phyloP scores from a whole-genome alignment of 345 rosid genomes.

The Schrenkiella parvula region DNA sequence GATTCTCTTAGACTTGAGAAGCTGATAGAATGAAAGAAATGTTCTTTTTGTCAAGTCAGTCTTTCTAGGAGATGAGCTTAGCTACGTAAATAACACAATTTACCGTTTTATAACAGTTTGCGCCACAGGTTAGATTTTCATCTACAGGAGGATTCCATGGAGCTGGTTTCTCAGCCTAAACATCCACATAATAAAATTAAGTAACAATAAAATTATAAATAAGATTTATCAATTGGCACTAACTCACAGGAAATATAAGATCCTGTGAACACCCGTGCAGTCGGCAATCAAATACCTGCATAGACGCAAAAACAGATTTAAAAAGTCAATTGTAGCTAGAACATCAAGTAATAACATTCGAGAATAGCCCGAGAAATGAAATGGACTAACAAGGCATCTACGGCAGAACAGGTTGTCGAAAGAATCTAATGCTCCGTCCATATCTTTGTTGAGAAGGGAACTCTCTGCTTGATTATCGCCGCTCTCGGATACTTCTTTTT shows the following conservation, averaged over 20 bases:
- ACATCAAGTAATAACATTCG: not conserved
- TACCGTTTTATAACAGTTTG: constrained; percentile 76
- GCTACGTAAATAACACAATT: constrained; percentile 6
- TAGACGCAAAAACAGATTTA: constrained; percentile 20
- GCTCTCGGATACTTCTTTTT: constrained; percentile 52
- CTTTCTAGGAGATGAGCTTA: not conserved
- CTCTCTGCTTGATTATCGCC: constrained; percentile 51
- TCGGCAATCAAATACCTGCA: constrained; percentile 96
- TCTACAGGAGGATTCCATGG: constrained; percentile 60
- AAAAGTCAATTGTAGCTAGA: not conserved
- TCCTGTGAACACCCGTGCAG: constrained; percentile 99
- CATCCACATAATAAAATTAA: not conserved
- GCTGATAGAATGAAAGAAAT: constrained; percentile 37
- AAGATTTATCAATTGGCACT: constrained; percentile 7
- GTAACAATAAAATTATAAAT: not conserved
- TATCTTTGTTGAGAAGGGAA: constrained; percentile 74
- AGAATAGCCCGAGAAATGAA: not conserved
- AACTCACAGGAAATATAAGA: constrained; percentile 91
- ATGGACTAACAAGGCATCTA: constrained; percentile 80
- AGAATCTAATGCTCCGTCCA: constrained; percentile 98
- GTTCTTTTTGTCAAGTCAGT: not conserved
- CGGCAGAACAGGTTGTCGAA: constrained; percentile 98
- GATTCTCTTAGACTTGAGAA: constrained; percentile 53
- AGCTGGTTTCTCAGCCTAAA: constrained; percentile 79
- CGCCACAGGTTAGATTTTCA: constrained; percentile 72